Conservation (phyloP, 441 rosid genomes). For the Breynia disticha region DNA sequence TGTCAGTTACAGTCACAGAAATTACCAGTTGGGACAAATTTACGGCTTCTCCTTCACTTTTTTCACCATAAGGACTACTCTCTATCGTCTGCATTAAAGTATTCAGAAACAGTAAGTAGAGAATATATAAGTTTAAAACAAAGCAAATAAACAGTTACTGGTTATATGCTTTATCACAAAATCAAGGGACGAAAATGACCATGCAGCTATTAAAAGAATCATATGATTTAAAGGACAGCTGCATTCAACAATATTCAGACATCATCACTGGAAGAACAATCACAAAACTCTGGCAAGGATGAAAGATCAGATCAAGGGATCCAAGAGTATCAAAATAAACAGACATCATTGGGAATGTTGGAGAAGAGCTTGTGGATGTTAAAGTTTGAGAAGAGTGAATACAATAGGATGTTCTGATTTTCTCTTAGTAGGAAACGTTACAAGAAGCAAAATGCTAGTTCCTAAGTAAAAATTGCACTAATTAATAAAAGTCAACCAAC, state of each 20-base stretch:
- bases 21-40: slow-evolving; percentile 95
- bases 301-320: neutral
- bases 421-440: too few species aligned
- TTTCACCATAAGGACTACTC: slow-evolving; percentile 79
- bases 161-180: neutral
- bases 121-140: slow-evolving; percentile 2
- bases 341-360: neutral
- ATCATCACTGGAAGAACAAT: neutral
- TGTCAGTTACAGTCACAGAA: slow-evolving; percentile 13
- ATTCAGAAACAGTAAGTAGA: slow-evolving; percentile 14
- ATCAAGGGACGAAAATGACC: slow-evolving; percentile 3
- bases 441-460: neutral
- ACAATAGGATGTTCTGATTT: neutral
- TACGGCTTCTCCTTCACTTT: slow-evolving; percentile 80
- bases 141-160: too few species aligned
- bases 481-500: slow-evolving; percentile 1
- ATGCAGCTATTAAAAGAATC: neutral
- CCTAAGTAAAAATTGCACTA: slow-evolving; percentile 7
- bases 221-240: neutral
- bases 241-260: neutral
- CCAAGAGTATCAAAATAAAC: neutral
- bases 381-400: neutral
- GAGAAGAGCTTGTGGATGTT: neutral
- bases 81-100: slow-evolving; percentile 65
- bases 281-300: neutral